A percentile compares a stretch with the other conserved stretches of the same genome.
These are phyloP conservation scores for Kregervanrija pseudodelftensis DNA, from an alignment of 805 yeast species.

Conservation along the genomic window DNA sequence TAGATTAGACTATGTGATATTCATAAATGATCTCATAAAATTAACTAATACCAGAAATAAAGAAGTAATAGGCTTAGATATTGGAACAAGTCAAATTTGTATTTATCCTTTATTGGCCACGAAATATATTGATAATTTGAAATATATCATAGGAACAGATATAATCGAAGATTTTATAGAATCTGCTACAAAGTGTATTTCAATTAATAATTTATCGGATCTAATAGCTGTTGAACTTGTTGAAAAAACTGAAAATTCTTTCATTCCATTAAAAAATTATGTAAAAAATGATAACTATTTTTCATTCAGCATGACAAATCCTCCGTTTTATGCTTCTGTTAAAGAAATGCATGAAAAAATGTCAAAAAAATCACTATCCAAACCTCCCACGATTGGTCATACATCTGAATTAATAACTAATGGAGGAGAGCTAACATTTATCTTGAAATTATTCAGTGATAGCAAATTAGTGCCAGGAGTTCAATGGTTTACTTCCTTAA, in stretches of 20 bases:
- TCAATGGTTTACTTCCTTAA: conserved; percentile 11
- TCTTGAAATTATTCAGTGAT: conserved; percentile 16
- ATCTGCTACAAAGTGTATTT: conserved; percentile 23
- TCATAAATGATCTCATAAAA: conserved; percentile 11
- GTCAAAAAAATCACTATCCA: conserved; percentile 17
- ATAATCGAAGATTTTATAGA: conserved; percentile 29
- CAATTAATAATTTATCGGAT: conserved; percentile 19
- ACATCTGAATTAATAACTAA: conserved; percentile 32
- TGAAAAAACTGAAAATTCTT: conserved; percentile 2
- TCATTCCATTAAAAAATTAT: conserved; percentile 3
- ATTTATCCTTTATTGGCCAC: conserved; percentile 39
- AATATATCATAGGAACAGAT: conserved; percentile 33
- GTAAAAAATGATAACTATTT: neutral
- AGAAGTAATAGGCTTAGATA: conserved; percentile 30
- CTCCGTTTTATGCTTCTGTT: conserved; percentile 39
- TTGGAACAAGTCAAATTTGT: conserved; percentile 44
- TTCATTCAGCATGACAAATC: conserved; percentile 41
- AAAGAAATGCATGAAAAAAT: conserved; percentile 26
- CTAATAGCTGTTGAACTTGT: conserved; percentile 13
- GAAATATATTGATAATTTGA: conserved; percentile 6
- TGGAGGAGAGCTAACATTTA: conserved; percentile 42
- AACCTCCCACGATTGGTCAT: conserved; percentile 25
- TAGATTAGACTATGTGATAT: conserved; percentile 23
- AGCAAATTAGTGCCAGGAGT: conserved; percentile 3
- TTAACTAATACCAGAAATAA: neutral